A percentile compares a stretch with the other conserved stretches of the same genome.
These are phyloP conservation scores for Thalassiosira mediterranea DNA, from an alignment of 352 stramenopile species.

Conservation along the genomic window DNA sequence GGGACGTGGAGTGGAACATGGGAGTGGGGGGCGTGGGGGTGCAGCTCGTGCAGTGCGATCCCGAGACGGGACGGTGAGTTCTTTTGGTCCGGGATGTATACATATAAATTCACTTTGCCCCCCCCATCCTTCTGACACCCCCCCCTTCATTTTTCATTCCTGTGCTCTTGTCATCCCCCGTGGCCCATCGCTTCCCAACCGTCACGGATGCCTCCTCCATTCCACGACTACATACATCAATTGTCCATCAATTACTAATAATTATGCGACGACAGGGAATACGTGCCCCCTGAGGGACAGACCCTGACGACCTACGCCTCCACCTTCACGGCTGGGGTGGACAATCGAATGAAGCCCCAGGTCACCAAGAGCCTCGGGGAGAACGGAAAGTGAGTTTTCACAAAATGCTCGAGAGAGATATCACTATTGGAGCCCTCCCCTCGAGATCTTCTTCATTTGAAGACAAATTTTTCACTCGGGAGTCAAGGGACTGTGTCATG, in stretches of 20 bases:
- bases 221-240: background rate
- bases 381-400: background rate
- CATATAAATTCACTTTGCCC: background rate
- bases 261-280: background rate
- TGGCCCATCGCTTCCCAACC: too few species aligned
- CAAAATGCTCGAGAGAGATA: too few species aligned
- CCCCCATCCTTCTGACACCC: background rate
- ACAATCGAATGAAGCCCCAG: background rate
- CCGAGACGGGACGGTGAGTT: background rate
- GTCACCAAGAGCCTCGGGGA: background rate
- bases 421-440: too few species aligned
- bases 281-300: background rate
- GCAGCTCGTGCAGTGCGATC: constrained; percentile 13
- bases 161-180: too few species aligned
- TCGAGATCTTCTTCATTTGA: too few species aligned
- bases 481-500: too few species aligned
- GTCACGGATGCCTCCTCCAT: background rate
- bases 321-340: background rate
- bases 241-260: background rate
- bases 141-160: too few species aligned
- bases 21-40: constrained; percentile 14
- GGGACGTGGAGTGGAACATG: constrained; percentile 20
- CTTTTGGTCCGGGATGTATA: background rate
- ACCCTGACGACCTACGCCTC: background rate
- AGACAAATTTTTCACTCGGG: too few species aligned